Evolutionary conservation across 805 yeast genomes (phyloP).

Genomic region (Yarrowia alimentaria): DNA sequence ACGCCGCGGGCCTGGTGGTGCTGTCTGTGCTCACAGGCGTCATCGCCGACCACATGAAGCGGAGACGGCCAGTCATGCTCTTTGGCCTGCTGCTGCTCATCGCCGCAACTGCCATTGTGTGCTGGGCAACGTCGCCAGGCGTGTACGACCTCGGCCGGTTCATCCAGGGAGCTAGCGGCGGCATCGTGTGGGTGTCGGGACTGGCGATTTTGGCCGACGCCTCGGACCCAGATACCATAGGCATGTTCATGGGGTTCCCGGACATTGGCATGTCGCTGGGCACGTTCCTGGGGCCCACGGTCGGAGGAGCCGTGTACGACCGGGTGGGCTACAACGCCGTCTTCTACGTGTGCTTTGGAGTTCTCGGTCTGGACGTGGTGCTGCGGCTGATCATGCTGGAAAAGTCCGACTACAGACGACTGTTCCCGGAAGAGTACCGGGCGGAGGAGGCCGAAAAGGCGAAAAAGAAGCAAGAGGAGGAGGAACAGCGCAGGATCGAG

Average conservation of each 20-base stretch:
- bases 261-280: conserved; percentile 39
- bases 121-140: conserved; percentile 35
- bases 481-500: not conserved
- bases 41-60: conserved; percentile 34
- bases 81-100: conserved; percentile 37
- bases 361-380: conserved; percentile 36
- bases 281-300: conserved; percentile 38
- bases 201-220: conserved; percentile 39
- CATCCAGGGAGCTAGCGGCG: conserved; percentile 40
- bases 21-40: conserved; percentile 38
- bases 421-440: not conserved
- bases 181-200: conserved; percentile 42
- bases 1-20: conserved; percentile 40
- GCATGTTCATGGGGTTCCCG: conserved; percentile 37
- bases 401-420: conserved; percentile 30
- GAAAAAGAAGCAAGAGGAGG: not conserved
- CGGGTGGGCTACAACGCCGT: conserved; percentile 40
- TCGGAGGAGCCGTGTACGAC: conserved; percentile 41
- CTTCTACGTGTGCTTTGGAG: conserved; percentile 37
- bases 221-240: conserved; percentile 36
- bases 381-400: conserved; percentile 40
- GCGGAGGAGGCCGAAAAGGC: conserved; percentile 1
- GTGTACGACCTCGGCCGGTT: conserved; percentile 38
- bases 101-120: conserved; percentile 38
- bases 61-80: conserved; percentile 37